Evolutionary conservation across 257 asterid species (phyloP), one percentile per base, ranked within the genome.

Genomic region (Plectranthus barbatus): DNA sequence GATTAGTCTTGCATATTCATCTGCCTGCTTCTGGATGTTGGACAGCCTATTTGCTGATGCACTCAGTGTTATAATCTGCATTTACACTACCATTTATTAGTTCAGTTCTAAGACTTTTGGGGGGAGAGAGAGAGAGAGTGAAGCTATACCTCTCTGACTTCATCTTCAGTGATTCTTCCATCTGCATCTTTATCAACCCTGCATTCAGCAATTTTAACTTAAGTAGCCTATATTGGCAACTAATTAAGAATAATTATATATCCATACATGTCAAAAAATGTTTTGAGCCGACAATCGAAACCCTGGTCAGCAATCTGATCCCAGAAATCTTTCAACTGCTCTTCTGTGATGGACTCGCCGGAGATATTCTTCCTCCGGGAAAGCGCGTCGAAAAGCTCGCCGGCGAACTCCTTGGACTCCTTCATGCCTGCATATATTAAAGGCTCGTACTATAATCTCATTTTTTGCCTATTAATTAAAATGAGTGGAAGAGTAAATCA

Each of bases 181-280:
- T 90, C 90, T 0, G 92, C 90, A 69, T 90, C 95, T 79, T 90
- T 90, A 76, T 90, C 97, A 64, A 90, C 97, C 97, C 97, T 90
- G 84, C 74, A 71, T 56, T 58, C 31, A 26, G 5, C 31, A 26
- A 6, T 14, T n/a, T n/a, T n/a, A n/a, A n/a, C n/a, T 47, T 29
- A 39, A 45, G 7, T 1, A 11, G 3, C 4, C 1, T 40, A 42
- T 6, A 14, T 26, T 13, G 1, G 14, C 0, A 6, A 12, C 24
- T 52, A 55, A 29, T 8, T 6, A 1, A 10, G 7, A 56, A 0
- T 1, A 15, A 15, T 4, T 13, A 34, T 6, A 21, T 26, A 26
- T 15, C 1, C 67, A 81, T 75, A 90, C 97, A 90, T 90, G 82
- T 90, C 97, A 49, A 90, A 90, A 71, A 90, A 90, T 3, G 97